Conservation (phyloP, 768 basidiomycete genomes). For the Pholiota conissans region DNA sequence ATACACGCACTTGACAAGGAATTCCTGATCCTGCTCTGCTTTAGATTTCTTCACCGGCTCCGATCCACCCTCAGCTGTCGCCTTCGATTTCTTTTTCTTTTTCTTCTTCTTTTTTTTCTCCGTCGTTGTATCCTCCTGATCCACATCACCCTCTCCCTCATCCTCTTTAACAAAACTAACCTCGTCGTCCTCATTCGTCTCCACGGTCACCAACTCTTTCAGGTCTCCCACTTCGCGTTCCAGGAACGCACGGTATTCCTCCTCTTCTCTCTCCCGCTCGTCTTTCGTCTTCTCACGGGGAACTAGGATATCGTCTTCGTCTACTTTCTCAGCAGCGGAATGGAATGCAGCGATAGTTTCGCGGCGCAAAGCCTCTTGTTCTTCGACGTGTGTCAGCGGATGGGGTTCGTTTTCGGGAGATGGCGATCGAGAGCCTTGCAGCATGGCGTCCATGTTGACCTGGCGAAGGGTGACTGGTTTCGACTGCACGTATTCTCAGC, state of each 20-base stretch:
- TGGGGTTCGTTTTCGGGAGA: constrained; percentile 42
- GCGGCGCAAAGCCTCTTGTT: constrained; percentile 69
- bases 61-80: constrained; percentile 13
- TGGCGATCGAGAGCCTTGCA: constrained; percentile 57
- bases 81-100: constrained; percentile 28
- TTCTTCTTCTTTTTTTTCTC: constrained; percentile 42
- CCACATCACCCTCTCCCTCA: constrained; percentile 15
- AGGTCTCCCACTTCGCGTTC: constrained; percentile 84
- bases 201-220: constrained; percentile 62
- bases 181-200: constrained; percentile 29
- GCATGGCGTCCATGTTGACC: constrained; percentile 62
- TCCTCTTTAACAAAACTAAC: constrained; percentile 19
- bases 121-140: constrained; percentile 38
- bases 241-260: constrained; percentile 83
- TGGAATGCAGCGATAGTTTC: constrained; percentile 91
- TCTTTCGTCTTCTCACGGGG: constrained; percentile 77
- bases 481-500: constrained; percentile 35
- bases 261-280: constrained; percentile 75
- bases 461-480: constrained; percentile 80
- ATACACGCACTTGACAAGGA: constrained; percentile 77
- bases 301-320: constrained; percentile 67
- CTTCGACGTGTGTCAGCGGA: constrained; percentile 70
- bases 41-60: constrained; percentile 28
- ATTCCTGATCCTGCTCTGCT: constrained; percentile 78
- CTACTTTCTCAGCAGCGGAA: constrained; percentile 37